phyloP scores from a whole-genome alignment of 129 eudicot species.

The Erigeron canadensis region DNA sequence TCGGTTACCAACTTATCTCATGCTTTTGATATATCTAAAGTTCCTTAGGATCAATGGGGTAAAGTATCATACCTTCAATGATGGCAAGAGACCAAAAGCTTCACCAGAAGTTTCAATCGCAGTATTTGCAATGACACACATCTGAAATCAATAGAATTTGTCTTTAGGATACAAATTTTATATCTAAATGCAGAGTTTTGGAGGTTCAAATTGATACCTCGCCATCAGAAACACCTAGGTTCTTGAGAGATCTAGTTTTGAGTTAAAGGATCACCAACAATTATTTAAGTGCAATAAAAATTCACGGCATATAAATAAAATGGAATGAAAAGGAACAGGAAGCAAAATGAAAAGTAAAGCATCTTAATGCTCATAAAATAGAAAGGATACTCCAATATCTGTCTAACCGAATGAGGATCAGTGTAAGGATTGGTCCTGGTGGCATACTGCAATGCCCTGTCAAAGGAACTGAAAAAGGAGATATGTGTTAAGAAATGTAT shows the following conservation, averaged over 20 bases:
- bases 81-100: too few relatives aligned
- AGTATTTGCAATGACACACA: too few relatives aligned
- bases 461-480: slow-evolving; percentile 57
- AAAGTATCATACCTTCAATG: background rate
- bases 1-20: background rate
- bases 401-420: slow-evolving; percentile 49
- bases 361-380: background rate
- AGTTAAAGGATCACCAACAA: too few relatives aligned
- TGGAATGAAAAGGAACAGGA: background rate
- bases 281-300: background rate
- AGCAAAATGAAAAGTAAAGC: background rate
- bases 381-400: background rate
- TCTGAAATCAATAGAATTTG: too few relatives aligned
- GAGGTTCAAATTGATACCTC: too few relatives aligned
- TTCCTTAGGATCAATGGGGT: background rate
- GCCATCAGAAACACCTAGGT: too few relatives aligned
- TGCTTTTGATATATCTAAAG: background rate
- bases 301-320: background rate
- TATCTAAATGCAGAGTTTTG: too few relatives aligned
- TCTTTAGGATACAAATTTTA: too few relatives aligned
- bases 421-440: slow-evolving; percentile 49
- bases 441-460: slow-evolving; percentile 81
- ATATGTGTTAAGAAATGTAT: background rate
- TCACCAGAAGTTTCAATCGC: too few relatives aligned
- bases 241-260: too few relatives aligned